Base-by-base conservation (phyloP, 2,329 filamentous ascomycete species). In the Fusarium torreyae region DNA sequence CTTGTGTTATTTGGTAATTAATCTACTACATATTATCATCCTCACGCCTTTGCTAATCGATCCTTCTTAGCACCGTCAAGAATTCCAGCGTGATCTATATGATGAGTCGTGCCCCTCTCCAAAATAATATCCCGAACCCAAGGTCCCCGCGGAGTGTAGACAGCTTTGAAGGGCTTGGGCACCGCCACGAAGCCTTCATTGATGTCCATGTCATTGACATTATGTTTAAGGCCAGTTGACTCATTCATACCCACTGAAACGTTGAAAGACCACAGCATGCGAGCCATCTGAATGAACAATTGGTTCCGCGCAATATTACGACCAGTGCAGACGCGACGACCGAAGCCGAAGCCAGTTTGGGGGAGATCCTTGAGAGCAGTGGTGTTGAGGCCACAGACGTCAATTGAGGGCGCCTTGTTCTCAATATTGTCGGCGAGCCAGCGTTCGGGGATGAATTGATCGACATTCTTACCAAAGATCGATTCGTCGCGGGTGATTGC, bases 191-290 rank as follows among this genome's bases (percentile, higher is more conserved):
- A 74, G 5, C 75, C 74, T 15, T 74, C 72, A 2, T 71, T 76
- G 38, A 62, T 66, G 28, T 66, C 74, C 70, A 73, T 72, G 9
- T 68, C 66, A 24, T 74, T 57, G 9, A 77, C 68, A 6, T 53
- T 49, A 14, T 67, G 45, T 49, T 65, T 71, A 22, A 70, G 56
- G 5, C 72, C 61, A 6, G 65, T 66, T 4, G 61, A 38, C 31
- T 69, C 68, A 15, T 69, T 49, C 14, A 63, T 36, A 6, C 72
- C 74, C 1, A 73, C 58, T 53, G 74, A 66, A 17, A 82, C 72
- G 7, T 83, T 75, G 66, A 87, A 87, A 0, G 82, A 84, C 87
- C 86, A 88, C 0, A 89, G 70, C 26, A 85, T 48, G 18, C 80
- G 77, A 1, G 83, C 77, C 31, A 84, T 75, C 24, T 72, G 71